Conservation (phyloP, 129 eudicot species). For the Tagetes erecta region DNA sequence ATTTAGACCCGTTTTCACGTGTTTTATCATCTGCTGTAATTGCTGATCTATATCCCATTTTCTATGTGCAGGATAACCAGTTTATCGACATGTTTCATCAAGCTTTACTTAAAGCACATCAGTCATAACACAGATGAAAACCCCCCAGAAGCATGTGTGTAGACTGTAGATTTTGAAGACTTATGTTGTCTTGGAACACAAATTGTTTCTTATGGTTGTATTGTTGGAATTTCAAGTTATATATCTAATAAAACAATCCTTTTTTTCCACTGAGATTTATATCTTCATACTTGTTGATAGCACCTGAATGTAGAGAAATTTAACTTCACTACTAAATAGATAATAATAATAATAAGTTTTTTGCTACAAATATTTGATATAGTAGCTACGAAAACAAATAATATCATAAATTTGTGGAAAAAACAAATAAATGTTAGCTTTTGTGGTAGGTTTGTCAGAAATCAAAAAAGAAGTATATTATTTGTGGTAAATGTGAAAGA, state of each 20-base stretch:
- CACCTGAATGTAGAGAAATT: too few relatives aligned
- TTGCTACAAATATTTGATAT: too few relatives aligned
- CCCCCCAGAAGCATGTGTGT: conserved; percentile 13
- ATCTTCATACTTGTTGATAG: neutral
- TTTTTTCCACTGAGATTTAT: neutral
- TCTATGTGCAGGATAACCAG: conserved; percentile 58
- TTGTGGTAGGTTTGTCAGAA: too few relatives aligned
- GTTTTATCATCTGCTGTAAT: neutral
- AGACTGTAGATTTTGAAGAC: conserved; percentile 31
- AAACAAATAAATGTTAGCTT: too few relatives aligned
- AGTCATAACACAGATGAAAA: conserved; percentile 38
- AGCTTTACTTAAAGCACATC: conserved; percentile 66
- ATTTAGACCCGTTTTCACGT: neutral
- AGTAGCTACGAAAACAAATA: too few relatives aligned
- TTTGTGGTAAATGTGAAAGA: too few relatives aligned
- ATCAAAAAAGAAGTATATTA: too few relatives aligned
- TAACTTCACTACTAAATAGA: too few relatives aligned
- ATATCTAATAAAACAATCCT: neutral
- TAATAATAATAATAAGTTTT: too few relatives aligned
- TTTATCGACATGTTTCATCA: conserved; percentile 73
- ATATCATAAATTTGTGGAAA: too few relatives aligned
- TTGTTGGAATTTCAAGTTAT: conserved; percentile 12
- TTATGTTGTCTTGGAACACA: conserved; percentile 16
- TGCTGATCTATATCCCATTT: neutral
- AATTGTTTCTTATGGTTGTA: conserved; percentile 14